These are phyloP conservation scores for Santalum album DNA, from an alignment of 164 flowering plant species.

Conservation along the genomic window DNA sequence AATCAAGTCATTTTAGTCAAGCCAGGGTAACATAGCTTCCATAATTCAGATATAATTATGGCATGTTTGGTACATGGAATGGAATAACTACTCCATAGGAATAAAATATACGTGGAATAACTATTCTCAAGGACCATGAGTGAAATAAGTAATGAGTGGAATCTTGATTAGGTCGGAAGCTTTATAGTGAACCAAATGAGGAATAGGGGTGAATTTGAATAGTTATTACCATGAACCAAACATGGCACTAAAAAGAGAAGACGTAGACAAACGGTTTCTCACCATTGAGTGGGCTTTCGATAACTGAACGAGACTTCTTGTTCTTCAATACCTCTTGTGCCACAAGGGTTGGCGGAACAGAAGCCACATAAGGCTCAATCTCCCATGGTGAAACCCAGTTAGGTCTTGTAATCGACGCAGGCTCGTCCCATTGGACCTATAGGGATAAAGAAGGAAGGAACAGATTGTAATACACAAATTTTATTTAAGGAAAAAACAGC, in stretches of 20 bases:
- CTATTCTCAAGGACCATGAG: too few relatives aligned
- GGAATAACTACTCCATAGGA: too few relatives aligned
- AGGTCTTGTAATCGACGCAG: conserved; percentile 61
- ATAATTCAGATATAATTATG: too few relatives aligned
- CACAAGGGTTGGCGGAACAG: conserved; percentile 23
- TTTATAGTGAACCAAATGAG: too few relatives aligned
- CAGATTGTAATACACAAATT: neutral
- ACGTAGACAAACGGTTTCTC: conserved; percentile 3
- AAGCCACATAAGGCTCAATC: conserved; percentile 59
- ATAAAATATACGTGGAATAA: too few relatives aligned
- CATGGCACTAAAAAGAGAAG: neutral
- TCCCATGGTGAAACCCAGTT: conserved; percentile 96
- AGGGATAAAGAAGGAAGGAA: neutral
- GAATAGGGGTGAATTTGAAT: too few relatives aligned
- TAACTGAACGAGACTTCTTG: conserved; percentile 51
- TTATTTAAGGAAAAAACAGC: neutral
- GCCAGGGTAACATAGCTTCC: too few relatives aligned
- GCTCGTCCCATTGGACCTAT: conserved; percentile 96
- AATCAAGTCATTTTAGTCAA: too few relatives aligned
- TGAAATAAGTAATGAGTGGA: too few relatives aligned
- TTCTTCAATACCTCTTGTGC: conserved; percentile 33
- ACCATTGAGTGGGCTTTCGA: conserved; percentile 46
- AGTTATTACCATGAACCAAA: too few relatives aligned
- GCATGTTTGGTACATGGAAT: too few relatives aligned
- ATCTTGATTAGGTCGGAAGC: too few relatives aligned